Evolutionary conservation across 2,329 filamentous ascomycete species (phyloP), one percentile per base, ranked within the genome.

Genomic region (Pseudogymnoascus sp.): DNA sequence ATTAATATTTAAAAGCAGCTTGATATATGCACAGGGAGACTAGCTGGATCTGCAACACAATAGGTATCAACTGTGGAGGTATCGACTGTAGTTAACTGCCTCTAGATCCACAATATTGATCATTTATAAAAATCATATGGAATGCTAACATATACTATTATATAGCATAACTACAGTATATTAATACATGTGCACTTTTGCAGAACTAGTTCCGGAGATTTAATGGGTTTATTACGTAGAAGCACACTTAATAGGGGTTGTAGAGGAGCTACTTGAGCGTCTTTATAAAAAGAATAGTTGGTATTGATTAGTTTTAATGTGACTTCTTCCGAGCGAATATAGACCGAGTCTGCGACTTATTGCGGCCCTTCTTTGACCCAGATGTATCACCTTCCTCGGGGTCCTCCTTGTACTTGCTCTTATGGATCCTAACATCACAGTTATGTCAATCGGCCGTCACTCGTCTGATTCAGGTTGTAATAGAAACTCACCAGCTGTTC

Each of bases 371-470:
- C 74, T 88, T 89, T 66, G 63, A 68, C 15, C 71, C 62, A 71
- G 67, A 67, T 58, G 26, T 33, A 60, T 64, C 17, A 61, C 61
- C 13, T 29, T 73, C 69, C 17, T 74, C 78, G 21, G 57, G 5
- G 37, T 87, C 84, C 26, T 90, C 89, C 63, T 87, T 84, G 73
- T 97, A 97, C 72, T 97, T 97, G 62, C 91, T 78, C 74, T 97
- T 97, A 79, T 97, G 92, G 68, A 97, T 97, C 92, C 92, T 96
- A 62, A 39, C 8, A 57, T 4, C 29, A 33, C 7, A 47, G 10
- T 59, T 39, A 60, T 13, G 39, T 59, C 11, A 61, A 63, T 21
- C 66, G 63, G 7, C 50, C 64, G 37, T 64, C 65, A 61, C 21
- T 63, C 29, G 61, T 8, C 9, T 58, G 44, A 58, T 35, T 17